Conservation (phyloP, 2,329 filamentous ascomycete genomes). For the Penicillium crustosum region DNA sequence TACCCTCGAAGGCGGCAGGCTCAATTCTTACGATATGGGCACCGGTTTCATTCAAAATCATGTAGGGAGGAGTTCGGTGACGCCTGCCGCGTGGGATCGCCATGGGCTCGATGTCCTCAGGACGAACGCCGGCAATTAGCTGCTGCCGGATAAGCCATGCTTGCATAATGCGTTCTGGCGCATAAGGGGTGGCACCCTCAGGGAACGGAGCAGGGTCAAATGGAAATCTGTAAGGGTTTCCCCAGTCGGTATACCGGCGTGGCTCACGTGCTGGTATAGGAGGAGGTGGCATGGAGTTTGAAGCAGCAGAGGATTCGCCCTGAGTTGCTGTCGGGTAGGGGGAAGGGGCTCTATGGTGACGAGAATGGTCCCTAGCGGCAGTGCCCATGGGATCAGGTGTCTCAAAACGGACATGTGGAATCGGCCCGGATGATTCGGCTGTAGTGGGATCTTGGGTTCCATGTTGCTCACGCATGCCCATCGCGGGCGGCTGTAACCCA, state of each 20-base stretch:
- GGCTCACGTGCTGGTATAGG: neutral
- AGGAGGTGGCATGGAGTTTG: neutral
- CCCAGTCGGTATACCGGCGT: neutral
- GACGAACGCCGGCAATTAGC: slow-evolving; percentile 28
- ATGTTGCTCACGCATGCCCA: neutral
- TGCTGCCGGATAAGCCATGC: slow-evolving; percentile 32
- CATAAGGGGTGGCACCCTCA: neutral
- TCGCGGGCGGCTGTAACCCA: neutral
- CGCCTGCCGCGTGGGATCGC: neutral
- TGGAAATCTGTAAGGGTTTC: neutral
- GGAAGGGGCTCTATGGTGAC: neutral
- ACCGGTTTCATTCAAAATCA: slow-evolving; percentile 29
- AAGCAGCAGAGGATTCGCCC: neutral
- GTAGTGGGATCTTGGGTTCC: neutral
- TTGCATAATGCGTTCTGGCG: slow-evolving; percentile 19
- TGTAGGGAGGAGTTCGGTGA: slow-evolving; percentile 47
- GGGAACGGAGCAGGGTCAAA: neutral
- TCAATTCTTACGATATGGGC: neutral
- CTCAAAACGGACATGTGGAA: neutral
- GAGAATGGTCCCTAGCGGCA: neutral
- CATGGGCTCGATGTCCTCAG: slow-evolving; percentile 25
- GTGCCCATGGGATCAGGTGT: neutral
- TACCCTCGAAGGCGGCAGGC: slow-evolving; percentile 3
- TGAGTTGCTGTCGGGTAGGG: neutral
- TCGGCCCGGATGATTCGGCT: neutral